Percentiles rank a stretch among this genome's conserved stretches.
Conservation (phyloP, 2,329 filamentous ascomycete genomes). For the Fusarium poae region DNA sequence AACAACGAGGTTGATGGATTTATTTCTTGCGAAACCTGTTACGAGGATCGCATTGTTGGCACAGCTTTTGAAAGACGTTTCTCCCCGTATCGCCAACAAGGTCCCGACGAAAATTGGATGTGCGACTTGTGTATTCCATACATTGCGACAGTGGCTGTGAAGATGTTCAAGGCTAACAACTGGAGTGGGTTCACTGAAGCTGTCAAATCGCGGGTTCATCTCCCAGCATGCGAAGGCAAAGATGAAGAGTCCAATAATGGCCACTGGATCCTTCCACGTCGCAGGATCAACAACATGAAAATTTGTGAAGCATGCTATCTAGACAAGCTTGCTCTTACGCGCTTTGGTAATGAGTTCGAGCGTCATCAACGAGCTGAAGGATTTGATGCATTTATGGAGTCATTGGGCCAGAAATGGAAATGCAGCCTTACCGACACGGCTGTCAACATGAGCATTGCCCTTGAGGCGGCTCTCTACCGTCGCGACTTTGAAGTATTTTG, state of each 20-base stretch:
- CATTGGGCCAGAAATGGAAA: conserved; percentile 39
- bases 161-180: conserved; percentile 42
- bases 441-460: conserved; percentile 45
- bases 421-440: conserved; percentile 46
- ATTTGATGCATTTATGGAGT: conserved; percentile 44
- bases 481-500: conserved; percentile 50
- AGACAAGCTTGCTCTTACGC: conserved; percentile 51
- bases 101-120: conserved; percentile 49
- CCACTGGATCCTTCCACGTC: conserved; percentile 48
- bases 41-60: conserved; percentile 51
- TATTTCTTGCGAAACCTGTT: conserved; percentile 57
- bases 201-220: conserved; percentile 38
- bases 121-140: conserved; percentile 52
- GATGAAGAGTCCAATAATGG: conserved; percentile 38
- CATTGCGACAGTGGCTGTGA: conserved; percentile 35
- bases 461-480: conserved; percentile 45
- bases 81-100: conserved; percentile 45
- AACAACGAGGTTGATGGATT: conserved; percentile 51
- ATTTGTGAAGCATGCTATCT: conserved; percentile 55
- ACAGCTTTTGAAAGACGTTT: conserved; percentile 52
- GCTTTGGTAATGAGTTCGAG: conserved; percentile 50
- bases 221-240: conserved; percentile 51
- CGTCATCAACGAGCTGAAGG: conserved; percentile 29
- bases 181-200: conserved; percentile 51
- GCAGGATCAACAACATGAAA: conserved; percentile 45